Conservation (phyloP, 129 eudicot genomes). For the Glebionis coronaria region DNA sequence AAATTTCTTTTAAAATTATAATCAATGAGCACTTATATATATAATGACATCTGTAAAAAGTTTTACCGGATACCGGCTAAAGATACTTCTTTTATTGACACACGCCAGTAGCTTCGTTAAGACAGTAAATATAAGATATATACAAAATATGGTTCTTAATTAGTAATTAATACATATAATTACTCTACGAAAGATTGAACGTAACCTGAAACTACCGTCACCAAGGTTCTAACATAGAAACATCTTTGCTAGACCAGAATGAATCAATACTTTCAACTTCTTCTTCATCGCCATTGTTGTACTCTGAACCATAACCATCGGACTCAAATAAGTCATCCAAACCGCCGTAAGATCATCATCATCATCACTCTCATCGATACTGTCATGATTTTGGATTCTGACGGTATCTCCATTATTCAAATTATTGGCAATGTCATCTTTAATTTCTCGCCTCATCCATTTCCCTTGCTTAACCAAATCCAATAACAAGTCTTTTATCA, state of each 20-base stretch:
- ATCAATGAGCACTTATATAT: background rate
- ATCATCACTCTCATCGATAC: constrained; percentile 36
- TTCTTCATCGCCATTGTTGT: constrained; percentile 29
- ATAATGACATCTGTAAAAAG: too few species aligned
- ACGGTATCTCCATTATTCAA: constrained; percentile 13
- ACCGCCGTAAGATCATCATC: constrained; percentile 44
- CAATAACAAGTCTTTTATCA: constrained; percentile 46
- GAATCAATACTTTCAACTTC: constrained; percentile 35
- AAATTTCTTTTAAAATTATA: background rate
- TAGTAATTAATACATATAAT: background rate
- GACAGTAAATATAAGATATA: too few species aligned
- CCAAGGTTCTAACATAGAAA: constrained; percentile 55
- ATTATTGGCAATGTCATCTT: constrained; percentile 17
- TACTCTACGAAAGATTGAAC: background rate
- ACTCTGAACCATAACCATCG: constrained; percentile 37
- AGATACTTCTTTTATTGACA: too few species aligned
- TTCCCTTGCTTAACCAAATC: constrained; percentile 70
- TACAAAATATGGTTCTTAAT: background rate
- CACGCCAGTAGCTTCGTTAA: too few species aligned
- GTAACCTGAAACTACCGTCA: constrained; percentile 23
- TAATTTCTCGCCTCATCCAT: constrained; percentile 62
- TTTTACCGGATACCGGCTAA: too few species aligned
- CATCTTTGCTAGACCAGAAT: constrained; percentile 51
- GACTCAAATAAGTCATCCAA: constrained; percentile 62
- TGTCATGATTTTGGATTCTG: constrained; percentile 32